Conservation (phyloP, 257 asterid species). For the Solanum rostratum region DNA sequence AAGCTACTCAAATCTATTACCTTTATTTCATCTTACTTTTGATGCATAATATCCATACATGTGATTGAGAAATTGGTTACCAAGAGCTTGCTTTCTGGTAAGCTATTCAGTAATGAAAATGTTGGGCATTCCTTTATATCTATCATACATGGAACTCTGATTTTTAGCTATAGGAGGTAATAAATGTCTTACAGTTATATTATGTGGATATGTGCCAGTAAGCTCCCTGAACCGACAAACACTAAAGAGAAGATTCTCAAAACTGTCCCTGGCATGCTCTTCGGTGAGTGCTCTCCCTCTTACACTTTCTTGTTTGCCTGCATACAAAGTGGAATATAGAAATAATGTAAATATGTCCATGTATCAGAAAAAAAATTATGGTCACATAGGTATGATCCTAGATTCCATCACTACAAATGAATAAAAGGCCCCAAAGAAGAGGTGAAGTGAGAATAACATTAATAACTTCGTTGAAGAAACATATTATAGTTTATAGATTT, state of each 20-base stretch:
- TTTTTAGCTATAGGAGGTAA: background rate
- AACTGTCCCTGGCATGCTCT: constrained; percentile 24
- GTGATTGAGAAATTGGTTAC: background rate
- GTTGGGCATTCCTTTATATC: background rate
- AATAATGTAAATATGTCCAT: background rate
- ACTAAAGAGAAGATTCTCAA: constrained; percentile 42
- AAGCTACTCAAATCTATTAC: background rate
- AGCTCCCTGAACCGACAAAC: constrained; percentile 94
- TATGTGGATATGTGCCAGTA: constrained; percentile 74
- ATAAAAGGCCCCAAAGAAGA: background rate
- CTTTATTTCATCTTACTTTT: background rate
- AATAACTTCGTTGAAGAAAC: background rate
- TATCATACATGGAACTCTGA: background rate
- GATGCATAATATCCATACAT: background rate
- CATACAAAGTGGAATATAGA: background rate
- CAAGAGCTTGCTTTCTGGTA: background rate
- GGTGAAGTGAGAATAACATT: background rate
- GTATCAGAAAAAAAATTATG: background rate
- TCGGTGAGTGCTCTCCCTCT: constrained; percentile 76
- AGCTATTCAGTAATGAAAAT: background rate
- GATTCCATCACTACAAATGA: background rate
- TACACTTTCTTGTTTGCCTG: constrained; percentile 59
- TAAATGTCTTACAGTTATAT: constrained; percentile 69
- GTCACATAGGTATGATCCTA: background rate
- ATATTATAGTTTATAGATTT: background rate